Base-by-base conservation (phyloP, 2,329 filamentous ascomycete genomes). In the Exophiala dermatitidis region DNA sequence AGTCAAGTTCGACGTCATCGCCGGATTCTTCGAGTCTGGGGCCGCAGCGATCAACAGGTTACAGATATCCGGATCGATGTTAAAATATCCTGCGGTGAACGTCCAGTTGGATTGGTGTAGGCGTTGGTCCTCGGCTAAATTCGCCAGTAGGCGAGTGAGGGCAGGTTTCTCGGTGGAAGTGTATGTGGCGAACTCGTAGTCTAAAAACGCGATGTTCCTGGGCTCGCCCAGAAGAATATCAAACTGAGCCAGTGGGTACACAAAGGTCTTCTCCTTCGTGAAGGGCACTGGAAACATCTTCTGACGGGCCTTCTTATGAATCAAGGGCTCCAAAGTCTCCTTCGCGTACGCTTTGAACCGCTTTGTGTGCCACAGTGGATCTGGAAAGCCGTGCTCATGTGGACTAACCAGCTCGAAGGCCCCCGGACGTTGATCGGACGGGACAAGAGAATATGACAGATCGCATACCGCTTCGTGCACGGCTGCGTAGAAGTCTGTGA, bases 1-100 rank as follows among this genome's bases (percentile, higher is more conserved):
- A 19, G 19, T 19, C 19, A 19, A 19, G 19, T 19, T 19, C 19
- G 19, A 19, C 19, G 19, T 19, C 19, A 19, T 19, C 19, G 19
- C 19, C 19, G 19, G 19, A 19, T 19, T 19, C 19, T 19, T 19
- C 19, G 19, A 19, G 19, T 65, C 59, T n/a, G 65, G 58, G 7
- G 72, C 69, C 1, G 83, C 79, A 4, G 78, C 76, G 32, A 98
- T 82, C 0, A 98, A 77, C 0, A 95, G 79, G 37, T 84, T 80
- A 2, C 88, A 90, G 19, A 97, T 80, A 3, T 84, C 83, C 0
- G 90, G 86, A 4, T 90, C 90, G 52, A 95, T 95, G 73, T 98
- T 98, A 74, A 98, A 98, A 73, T 98, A 98, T 48, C 93, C 93
- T 0, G 93, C 93, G 0, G 93, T 97, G 69, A 98, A 97, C 0